Conservation (phyloP, 768 basidiomycete genomes). For the Epithele typhae region DNA sequence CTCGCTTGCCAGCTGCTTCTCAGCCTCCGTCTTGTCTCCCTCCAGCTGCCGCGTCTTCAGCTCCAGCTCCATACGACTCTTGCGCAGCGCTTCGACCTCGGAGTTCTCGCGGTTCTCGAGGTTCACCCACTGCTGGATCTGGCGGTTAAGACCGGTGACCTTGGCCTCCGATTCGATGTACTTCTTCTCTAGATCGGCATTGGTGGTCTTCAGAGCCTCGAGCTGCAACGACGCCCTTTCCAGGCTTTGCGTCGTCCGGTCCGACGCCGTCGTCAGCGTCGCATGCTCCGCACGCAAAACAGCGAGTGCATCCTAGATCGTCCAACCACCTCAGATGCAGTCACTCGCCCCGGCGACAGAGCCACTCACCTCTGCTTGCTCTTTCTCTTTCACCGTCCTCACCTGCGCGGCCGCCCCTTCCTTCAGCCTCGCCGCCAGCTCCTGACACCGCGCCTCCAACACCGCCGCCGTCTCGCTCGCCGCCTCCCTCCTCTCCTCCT, state of each 20-base stretch:
- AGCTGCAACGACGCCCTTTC: slow-evolving; percentile 55
- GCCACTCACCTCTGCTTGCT: slow-evolving; percentile 30
- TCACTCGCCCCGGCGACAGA: no score
- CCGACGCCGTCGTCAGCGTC: slow-evolving; percentile 42
- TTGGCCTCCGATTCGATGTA: slow-evolving; percentile 57
- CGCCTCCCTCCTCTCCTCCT: slow-evolving; percentile 28
- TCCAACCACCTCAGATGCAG: no score
- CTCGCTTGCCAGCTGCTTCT: slow-evolving; percentile 15
- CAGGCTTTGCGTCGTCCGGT: slow-evolving; percentile 46
- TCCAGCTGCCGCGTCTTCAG: slow-evolving; percentile 46
- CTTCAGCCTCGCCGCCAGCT: slow-evolving; percentile 35
- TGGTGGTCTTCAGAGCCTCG: slow-evolving; percentile 49
- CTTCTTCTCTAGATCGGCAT: slow-evolving; percentile 49
- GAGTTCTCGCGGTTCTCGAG: slow-evolving; percentile 61
- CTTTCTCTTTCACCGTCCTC: slow-evolving; percentile 38
- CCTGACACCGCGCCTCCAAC: slow-evolving; percentile 27
- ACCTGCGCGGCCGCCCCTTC: slow-evolving; percentile 37
- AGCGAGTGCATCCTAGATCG: slow-evolving; percentile 36
- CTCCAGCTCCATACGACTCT: slow-evolving; percentile 54
- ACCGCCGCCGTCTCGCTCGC: slow-evolving; percentile 25
- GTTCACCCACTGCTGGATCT: slow-evolving; percentile 65
- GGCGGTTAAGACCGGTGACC: slow-evolving; percentile 51
- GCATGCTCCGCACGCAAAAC: slow-evolving; percentile 47
- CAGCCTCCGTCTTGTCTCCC: slow-evolving; percentile 23
- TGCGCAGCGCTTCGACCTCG: slow-evolving; percentile 51